Percentiles rank a stretch among this genome's conserved stretches.
phyloP scores from a whole-genome alignment of 2,329 filamentous ascomycete species.

The Cladosporium sp. region DNA sequence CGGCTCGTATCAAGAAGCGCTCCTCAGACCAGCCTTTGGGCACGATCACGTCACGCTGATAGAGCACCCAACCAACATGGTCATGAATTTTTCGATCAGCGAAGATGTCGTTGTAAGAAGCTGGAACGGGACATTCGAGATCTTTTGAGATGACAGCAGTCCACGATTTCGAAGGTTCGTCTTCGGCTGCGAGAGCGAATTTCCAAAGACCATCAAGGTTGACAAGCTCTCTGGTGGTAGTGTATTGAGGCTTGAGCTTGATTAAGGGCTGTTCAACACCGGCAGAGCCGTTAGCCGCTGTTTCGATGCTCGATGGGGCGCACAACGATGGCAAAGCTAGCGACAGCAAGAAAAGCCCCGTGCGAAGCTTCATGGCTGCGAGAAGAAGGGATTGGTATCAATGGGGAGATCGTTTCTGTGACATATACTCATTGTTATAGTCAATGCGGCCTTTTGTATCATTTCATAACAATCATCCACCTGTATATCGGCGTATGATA shows the following conservation, averaged over 20 bases:
- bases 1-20: slow-evolving; percentile 7
- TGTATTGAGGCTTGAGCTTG: slow-evolving; percentile 13
- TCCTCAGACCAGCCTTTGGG: slow-evolving; percentile 15
- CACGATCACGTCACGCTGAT: slow-evolving; percentile 7
- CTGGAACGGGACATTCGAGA: slow-evolving; percentile 16
- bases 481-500: background rate
- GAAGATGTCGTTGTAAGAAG: slow-evolving; percentile 18
- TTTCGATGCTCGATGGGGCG: background rate
- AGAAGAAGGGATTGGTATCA: background rate
- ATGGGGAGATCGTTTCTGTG: background rate
- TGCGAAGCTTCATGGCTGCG: background rate
- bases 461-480: background rate
- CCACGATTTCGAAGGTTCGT: background rate
- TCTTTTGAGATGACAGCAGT: background rate
- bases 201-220: slow-evolving; percentile 18
- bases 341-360: background rate
- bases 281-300: background rate
- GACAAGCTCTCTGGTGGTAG: slow-evolving; percentile 11
- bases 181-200: slow-evolving; percentile 1
- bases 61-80: slow-evolving; percentile 18
- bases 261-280: background rate
- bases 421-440: no score
- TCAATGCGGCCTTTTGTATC: background rate
- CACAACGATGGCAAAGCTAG: background rate
- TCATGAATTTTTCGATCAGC: slow-evolving; percentile 7